Evolutionary conservation across 768 basidiomycete genomes (phyloP), one percentile per base, ranked within the genome.

Genomic region (Rhodotorula paludigena): DNA sequence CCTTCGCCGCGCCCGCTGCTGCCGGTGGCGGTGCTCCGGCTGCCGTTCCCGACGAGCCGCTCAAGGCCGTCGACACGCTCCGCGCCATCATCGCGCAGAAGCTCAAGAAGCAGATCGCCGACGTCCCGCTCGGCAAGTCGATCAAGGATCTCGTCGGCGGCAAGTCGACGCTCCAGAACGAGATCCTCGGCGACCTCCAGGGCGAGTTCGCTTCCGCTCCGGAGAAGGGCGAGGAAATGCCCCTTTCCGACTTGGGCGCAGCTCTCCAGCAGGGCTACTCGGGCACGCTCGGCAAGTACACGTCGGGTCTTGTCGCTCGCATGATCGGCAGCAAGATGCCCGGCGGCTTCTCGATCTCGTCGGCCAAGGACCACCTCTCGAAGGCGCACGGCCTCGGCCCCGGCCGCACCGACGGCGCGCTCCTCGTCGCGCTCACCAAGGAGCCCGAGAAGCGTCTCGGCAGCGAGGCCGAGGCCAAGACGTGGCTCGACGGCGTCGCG

Each of bases 111-210:
- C 84, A 82, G 60, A 83, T 92, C 39, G 85, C 87, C 58, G 96
- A 98, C 75, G 82, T 98, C 64, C 90, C 92, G 9, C 81, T 92
- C 9, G 84, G 85, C 66, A 99, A 99, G 79, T 89, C 91, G 2
- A 92, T 99, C 83, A 98, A 99, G 79, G 96, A 99, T 75, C 88
- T 99, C 59, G 93, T 96, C 53, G 92, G 92, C 36, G 96, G 94
- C 72, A 99, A 99, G 80, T 98, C 94, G 20, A 99, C 96, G 2
- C 82, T 99, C 64, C 96, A 98, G 80, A 99, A 99, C 77, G 96
- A 99, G 78, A 97, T 99, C 68, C 81, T 99, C 49, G 94, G 96
- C 56, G 96, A 98, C 77, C 83, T 99, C 41, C 92, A 96, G 76
- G 85, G 90, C 74, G 96, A 99, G 78, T 99, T 99, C 78, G 76